Evolutionary conservation across 2,329 filamentous ascomycete genomes (phyloP).

Genomic region (Colletotrichum magnum): DNA sequence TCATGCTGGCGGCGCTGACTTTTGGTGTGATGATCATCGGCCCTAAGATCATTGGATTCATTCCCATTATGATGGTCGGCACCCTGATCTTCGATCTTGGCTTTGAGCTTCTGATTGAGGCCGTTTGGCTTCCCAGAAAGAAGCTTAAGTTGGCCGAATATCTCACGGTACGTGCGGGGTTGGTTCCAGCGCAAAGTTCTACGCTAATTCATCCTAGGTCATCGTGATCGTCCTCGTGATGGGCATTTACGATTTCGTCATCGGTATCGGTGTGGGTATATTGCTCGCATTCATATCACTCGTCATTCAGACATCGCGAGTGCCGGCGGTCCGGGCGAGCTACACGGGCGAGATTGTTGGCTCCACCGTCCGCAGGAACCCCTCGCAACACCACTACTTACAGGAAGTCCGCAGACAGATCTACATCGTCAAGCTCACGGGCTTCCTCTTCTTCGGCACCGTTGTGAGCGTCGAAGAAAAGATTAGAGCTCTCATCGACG

Average conservation of each 20-base stretch:
- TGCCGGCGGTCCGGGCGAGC: slow-evolving; percentile 90
- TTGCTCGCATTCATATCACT: slow-evolving; percentile 91
- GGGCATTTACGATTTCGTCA: slow-evolving; percentile 97
- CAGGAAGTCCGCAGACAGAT: slow-evolving; percentile 90
- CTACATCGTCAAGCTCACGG: slow-evolving; percentile 90
- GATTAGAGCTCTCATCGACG: slow-evolving; percentile 85
- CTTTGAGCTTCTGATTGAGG: slow-evolving; percentile 91
- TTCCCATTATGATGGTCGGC: slow-evolving; percentile 97
- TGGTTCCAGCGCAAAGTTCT: too few relatives aligned
- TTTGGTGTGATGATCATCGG: slow-evolving; percentile 87
- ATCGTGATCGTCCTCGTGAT: slow-evolving; percentile 93
- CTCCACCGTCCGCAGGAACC: slow-evolving; percentile 92
- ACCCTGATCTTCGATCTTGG: slow-evolving; percentile 95
- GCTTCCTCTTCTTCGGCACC: slow-evolving; percentile 98
- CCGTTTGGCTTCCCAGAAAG: slow-evolving; percentile 88
- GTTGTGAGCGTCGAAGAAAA: slow-evolving; percentile 95
- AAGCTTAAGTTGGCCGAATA: slow-evolving; percentile 92
- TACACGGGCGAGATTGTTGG: slow-evolving; percentile 91
- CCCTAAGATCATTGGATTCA: slow-evolving; percentile 90
- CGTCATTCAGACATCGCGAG: slow-evolving; percentile 90
- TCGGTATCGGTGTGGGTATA: slow-evolving; percentile 93
- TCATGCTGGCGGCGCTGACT: slow-evolving; percentile 86
- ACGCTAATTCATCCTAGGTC: slow-evolving; percentile 64
- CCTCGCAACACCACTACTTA: slow-evolving; percentile 88
- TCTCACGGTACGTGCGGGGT: slow-evolving; percentile 73